Base-by-base conservation (phyloP, 2,329 filamentous ascomycete genomes). In the Colletotrichum neosansevieriae region DNA sequence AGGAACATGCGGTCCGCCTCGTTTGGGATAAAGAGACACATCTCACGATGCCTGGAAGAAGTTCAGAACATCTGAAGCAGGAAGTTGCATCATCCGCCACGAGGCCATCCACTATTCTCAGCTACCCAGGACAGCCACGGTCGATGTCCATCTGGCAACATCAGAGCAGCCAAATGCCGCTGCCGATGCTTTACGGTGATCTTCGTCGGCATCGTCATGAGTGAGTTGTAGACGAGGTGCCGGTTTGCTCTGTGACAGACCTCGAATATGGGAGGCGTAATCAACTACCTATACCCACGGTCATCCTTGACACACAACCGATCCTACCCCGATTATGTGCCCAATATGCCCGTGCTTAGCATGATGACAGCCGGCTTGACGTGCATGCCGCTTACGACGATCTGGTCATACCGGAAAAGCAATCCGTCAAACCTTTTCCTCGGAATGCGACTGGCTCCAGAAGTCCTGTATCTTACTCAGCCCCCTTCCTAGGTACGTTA, bases 391-490 rank as follows among this genome's bases (percentile, higher is more conserved):
- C 44, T 45, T 13, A 19, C 34, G 40, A 15, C 34, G 44, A 34
- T 40, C 50, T 12, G 29, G 34, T 38, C n/a, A 10, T 11, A 36
- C 32, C 15, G 6, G 13, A 34, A 15, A 32, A 45, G 12, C 17
- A 36, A 56, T n/a, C 29, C 17, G 29, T 40, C 50, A 38, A 29
- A 34, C 21, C 50, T 21, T 13, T 19, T 57, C 24, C 24, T 29
- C 10, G 11, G 15, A 17, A 51, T 45, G 24, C 29, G 58, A 51
- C 19, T 51, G 64, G 44, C 59, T 51, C 44, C 36, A 29, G 50
- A 57, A 36, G 24, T 29, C 24, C 10, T 50, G 34, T 17, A 17
- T 24, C 36, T 44, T 19, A 15, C 44, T 44, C 51, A 44, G 15
- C n/a, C 50, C 32, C n/a, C 7, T 38, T 19, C 11, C 15, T 32